Evolutionary conservation across 345 rosid species (phyloP), one percentile per base, ranked within the genome.

Genomic region (Microcos paniculata): DNA sequence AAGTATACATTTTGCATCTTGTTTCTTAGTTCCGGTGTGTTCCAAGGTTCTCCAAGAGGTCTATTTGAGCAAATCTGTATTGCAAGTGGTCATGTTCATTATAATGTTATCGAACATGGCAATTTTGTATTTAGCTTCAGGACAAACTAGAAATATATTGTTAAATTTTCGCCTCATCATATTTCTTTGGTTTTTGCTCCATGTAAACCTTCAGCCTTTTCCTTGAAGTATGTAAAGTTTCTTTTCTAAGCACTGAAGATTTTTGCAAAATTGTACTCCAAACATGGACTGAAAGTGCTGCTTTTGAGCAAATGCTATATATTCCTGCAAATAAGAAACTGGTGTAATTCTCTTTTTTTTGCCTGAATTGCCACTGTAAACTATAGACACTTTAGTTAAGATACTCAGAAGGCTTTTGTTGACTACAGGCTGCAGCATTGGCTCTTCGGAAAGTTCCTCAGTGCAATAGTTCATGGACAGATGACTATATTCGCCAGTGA

Each of bases 391-490:
- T 62, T 28, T 59, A 12, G n/a, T 51, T 46, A 43, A 76, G 43
- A 38, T 48, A 31, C 64, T 33, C 18, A 18, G 12, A 68, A 62
- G 13, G 46, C 63, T 64, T 49, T 65, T 13, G n/a, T 62, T 43
- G 70, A 76, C 40, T 78, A 62, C 86, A 93, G 98, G 98, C 98
- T 86, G 98, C 97, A 80, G 99, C 99, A 51, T 81, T 94, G 88
- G 97, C 99, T 76, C 91, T 96, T 13, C 85, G 85, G 23, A 94
- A 90, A 86, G 92, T 92, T 84, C 99, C 99, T 78, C 97, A 86
- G 79, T 94, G 99, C 88, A 96, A 94, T 77, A 91, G 98, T 82
- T 96, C 98, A 76, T 96, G 99, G 99, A 92, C 91, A 19, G 97
- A 93, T 48, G 92, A 91, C 64, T 94, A 85, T 77, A 94, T 91